Evolutionary conservation across 2,329 filamentous ascomycete genomes (phyloP), one percentile per base, ranked within the genome.

Genomic region (Harringtonia lauricola): DNA sequence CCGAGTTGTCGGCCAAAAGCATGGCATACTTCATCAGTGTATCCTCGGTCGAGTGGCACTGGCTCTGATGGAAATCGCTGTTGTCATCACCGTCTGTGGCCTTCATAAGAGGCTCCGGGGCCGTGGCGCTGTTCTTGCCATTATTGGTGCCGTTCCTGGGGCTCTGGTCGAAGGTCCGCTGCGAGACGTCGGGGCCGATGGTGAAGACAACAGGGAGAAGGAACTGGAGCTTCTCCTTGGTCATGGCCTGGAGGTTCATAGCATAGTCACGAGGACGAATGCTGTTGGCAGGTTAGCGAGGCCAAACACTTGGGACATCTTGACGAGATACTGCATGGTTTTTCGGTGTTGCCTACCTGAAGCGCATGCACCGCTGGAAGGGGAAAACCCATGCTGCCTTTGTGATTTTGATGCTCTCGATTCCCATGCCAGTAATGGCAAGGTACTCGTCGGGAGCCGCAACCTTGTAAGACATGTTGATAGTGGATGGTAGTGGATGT

Each of bases 181-280:
- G 63, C 49, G 82, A 79, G 49, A 90, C 78, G 49, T 87, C 79
- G 0, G 87, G 86, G 14, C 86, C 86, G 47, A 92, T 82, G 31
- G 86, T 92, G 64, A 92, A 92, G 49, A 92, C 84, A 12, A 87
- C 85, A 3, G 86, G 86, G 0, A 92, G 73, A 6, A 79, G 71
- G 59, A 92, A 89, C 50, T 89, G 83, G 3, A 92, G 72, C 61
- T 94, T 94, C 65, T 94, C 87, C 54, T 81, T 78, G 17, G 86
- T 94, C 86, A 94, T 94, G 45, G 86, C 86, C 58, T 89, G 84
- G 2, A 94, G 67, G 45, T 80, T 79, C 72, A 94, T 85, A 46
- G 75, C 77, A 62, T 92, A 90, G 63, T 94, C 86, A 57, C 86
- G 85, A 0, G 83, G 83, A 51, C 81, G 81, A 55, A 85, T 79